Evolutionary conservation across 2,329 filamentous ascomycete genomes (phyloP).

Genomic region (Ceratocystis ficicola): DNA sequence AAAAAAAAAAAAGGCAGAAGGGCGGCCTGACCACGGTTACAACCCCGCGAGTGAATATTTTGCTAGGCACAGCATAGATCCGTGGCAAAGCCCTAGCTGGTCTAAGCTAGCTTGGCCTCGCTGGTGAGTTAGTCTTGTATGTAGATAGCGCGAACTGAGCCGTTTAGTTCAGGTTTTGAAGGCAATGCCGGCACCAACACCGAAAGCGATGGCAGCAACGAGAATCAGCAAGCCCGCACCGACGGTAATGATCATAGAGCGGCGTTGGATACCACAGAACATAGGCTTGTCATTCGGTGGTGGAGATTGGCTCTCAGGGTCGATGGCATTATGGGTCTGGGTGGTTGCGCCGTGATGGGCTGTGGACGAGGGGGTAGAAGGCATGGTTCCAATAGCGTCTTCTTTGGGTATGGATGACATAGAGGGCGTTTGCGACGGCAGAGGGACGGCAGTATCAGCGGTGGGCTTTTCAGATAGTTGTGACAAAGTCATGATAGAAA

Average conservation of each 20-base stretch:
- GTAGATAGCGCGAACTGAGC: background rate
- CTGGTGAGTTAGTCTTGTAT: background rate
- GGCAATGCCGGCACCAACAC: conserved; percentile 25
- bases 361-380: background rate
- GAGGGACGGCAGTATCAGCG: background rate
- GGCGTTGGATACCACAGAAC: conserved; percentile 25
- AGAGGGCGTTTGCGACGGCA: conserved; percentile 13
- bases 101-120: background rate
- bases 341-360: conserved; percentile 1
- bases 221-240: conserved; percentile 23
- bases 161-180: conserved; percentile 19
- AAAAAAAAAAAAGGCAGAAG: background rate
- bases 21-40: no score
- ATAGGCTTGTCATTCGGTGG: conserved; percentile 16
- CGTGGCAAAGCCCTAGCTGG: background rate
- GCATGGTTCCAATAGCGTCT: conserved; percentile 11
- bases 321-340: background rate
- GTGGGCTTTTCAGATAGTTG: background rate
- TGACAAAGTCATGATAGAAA: background rate
- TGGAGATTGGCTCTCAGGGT: conserved; percentile 10
- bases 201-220: conserved; percentile 24
- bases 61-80: background rate
- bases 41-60: background rate
- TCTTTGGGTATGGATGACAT: conserved; percentile 16
- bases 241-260: conserved; percentile 24